These are phyloP conservation scores for Raphanus sativus DNA, from an alignment of 345 rosid species.

Conservation along the genomic window DNA sequence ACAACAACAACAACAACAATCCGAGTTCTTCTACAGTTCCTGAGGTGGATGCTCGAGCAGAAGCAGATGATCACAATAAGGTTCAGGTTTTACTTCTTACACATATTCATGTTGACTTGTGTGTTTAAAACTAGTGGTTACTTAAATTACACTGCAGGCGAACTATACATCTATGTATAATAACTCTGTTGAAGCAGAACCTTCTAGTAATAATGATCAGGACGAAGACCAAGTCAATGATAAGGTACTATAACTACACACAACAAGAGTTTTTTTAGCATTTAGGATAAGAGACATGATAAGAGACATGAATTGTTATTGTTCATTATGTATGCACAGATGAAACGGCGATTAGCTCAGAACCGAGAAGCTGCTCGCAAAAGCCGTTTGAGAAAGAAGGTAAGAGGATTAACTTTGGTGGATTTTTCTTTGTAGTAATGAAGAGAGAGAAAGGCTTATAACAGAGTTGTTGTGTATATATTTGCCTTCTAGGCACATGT, in stretches of 20 bases:
- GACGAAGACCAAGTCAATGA: slow-evolving; percentile 57
- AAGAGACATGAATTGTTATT: slow-evolving; percentile 25
- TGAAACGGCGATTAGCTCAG: slow-evolving; percentile 81
- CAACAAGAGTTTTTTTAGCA: neutral
- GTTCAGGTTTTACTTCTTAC: slow-evolving; percentile 6
- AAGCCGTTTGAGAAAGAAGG: slow-evolving; percentile 93
- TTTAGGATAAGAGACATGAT: neutral
- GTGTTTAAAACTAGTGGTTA: slow-evolving; percentile 5
- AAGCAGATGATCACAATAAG: slow-evolving; percentile 29
- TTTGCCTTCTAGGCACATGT: slow-evolving; percentile 67
- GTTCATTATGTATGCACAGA: slow-evolving; percentile 43
- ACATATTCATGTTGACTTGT: neutral
- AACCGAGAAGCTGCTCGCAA: slow-evolving; percentile 97
- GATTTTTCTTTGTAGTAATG: neutral
- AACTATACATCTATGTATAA: slow-evolving; percentile 33
- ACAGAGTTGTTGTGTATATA: neutral
- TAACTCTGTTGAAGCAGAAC: slow-evolving; percentile 46
- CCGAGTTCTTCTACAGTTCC: slow-evolving; percentile 49
- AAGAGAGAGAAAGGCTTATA: neutral
- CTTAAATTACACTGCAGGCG: slow-evolving; percentile 13
- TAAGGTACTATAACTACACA: slow-evolving; percentile 42
- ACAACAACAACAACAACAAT: slow-evolving; percentile 47
- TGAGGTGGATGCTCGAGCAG: slow-evolving; percentile 51
- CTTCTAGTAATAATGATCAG: slow-evolving; percentile 61
- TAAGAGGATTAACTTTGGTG: slow-evolving; percentile 22